Evolutionary conservation across 179 eudicot genomes (phyloP).

Genomic region (Dionaea muscipula): DNA sequence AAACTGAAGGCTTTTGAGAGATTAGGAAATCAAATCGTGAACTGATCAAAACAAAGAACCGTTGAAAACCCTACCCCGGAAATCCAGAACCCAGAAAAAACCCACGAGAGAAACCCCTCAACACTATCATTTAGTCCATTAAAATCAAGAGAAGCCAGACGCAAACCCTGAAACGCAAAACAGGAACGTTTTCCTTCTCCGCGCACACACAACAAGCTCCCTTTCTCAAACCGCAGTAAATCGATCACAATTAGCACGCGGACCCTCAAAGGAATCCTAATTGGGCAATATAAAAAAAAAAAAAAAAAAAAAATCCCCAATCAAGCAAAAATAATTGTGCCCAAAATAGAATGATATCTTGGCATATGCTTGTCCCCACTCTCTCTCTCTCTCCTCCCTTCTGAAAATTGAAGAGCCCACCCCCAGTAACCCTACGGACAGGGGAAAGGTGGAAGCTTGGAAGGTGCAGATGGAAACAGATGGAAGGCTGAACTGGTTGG

Average conservation of each 20-base stretch:
- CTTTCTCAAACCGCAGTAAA: not conserved
- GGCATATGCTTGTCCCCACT: no score
- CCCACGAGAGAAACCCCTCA: slow-evolving; percentile 37
- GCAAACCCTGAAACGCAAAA: no score
- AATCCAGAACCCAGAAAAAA: slow-evolving; percentile 49
- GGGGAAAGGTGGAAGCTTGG: no score
- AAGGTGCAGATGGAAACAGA: no score
- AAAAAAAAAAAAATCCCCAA: not conserved
- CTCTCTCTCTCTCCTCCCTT: no score
- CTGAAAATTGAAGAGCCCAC: no score
- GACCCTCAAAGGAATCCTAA: not conserved
- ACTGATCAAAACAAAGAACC: not conserved
- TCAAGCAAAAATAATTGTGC: not conserved
- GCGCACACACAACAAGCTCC: no score
- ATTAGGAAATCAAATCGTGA: not conserved
- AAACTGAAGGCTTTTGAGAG: not conserved
- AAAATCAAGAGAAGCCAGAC: no score
- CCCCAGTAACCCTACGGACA: no score
- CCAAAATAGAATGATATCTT: not conserved
- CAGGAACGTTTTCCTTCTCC: no score
- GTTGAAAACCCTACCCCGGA: slow-evolving; percentile 26
- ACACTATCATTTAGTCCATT: slow-evolving; percentile 18
- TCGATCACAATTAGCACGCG: not conserved
- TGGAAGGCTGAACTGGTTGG: no score
- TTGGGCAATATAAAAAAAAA: not conserved